These are phyloP conservation scores for Blastomyces silverae DNA, from an alignment of 2,329 filamentous ascomycete genomes.

Conservation along the genomic window DNA sequence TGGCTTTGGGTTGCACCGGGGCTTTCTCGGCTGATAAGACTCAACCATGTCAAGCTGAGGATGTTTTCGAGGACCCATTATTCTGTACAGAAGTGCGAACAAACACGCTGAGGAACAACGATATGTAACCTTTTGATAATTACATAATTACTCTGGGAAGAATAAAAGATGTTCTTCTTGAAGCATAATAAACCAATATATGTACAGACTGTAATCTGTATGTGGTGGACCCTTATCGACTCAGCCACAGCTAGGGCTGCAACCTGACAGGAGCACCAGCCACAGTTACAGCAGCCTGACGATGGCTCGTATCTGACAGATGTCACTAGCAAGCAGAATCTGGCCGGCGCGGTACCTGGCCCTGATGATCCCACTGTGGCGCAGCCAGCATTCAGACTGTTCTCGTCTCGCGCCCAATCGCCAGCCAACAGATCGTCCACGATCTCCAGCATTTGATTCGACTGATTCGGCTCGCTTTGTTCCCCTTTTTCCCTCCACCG, in stretches of 20 bases:
- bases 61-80: neutral
- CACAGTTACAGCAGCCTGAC: neutral
- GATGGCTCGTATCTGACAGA: neutral
- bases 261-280: neutral
- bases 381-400: neutral
- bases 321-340: neutral
- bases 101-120: neutral
- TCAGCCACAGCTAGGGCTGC: slow-evolving; percentile 3
- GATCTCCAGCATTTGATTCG: neutral
- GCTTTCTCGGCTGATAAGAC: too few species aligned
- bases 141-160: neutral
- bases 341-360: neutral
- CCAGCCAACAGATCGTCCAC: neutral
- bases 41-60: too few species aligned
- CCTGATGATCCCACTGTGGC: neutral
- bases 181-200: too few species aligned
- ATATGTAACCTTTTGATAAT: neutral
- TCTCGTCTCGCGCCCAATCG: neutral
- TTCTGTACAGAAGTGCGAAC: neutral
- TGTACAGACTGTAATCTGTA: too few species aligned
- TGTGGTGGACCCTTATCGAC: neutral
- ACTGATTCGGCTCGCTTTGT: neutral
- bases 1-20: too few species aligned
- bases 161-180: neutral
- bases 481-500: too few species aligned